Evolutionary conservation across 2,329 filamentous ascomycete genomes (phyloP).

Genomic region (Ophiostoma pallidulum): DNA sequence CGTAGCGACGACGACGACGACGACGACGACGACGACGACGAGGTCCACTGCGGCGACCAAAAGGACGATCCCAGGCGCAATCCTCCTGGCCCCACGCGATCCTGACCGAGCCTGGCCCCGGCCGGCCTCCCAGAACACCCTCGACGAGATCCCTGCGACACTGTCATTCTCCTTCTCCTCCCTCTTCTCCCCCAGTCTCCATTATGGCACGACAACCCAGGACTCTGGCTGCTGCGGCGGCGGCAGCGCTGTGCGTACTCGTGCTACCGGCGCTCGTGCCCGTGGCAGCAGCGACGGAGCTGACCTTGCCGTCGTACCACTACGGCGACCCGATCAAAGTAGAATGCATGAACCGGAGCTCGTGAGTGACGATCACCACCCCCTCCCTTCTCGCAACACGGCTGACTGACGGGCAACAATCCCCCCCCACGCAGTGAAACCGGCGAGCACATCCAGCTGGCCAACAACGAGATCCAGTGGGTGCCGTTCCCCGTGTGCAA

Average conservation of each 20-base stretch:
- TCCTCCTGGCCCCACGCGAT: too few species aligned
- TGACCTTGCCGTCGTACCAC: constrained; percentile 49
- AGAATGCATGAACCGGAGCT: constrained; percentile 64
- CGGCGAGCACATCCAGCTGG: constrained; percentile 79
- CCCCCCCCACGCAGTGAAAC: constrained; percentile 57
- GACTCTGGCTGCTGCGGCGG: not conserved
- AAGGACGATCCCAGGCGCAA: too few species aligned
- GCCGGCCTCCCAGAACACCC: too few species aligned
- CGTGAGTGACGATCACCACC: constrained; percentile 49
- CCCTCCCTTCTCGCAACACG: not conserved
- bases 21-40: too few species aligned
- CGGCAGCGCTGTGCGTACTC: not conserved
- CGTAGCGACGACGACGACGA: too few species aligned
- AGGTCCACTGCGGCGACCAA: too few species aligned
- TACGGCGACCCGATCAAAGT: constrained; percentile 60
- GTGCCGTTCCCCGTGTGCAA: constrained; percentile 84
- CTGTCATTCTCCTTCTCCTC: too few species aligned
- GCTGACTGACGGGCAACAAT: not conserved
- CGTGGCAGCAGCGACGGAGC: constrained; percentile 26
- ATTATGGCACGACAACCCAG: constrained; percentile 10
- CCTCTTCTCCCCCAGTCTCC: not conserved
- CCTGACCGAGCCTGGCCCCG: too few species aligned
- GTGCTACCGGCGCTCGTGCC: constrained; percentile 9
- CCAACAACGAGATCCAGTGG: constrained; percentile 76
- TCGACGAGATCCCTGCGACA: too few species aligned